Evolutionary conservation across 1,139 yeast species (phyloP), one percentile per base, ranked within the genome.

Genomic region (Nadsonia commutata): DNA sequence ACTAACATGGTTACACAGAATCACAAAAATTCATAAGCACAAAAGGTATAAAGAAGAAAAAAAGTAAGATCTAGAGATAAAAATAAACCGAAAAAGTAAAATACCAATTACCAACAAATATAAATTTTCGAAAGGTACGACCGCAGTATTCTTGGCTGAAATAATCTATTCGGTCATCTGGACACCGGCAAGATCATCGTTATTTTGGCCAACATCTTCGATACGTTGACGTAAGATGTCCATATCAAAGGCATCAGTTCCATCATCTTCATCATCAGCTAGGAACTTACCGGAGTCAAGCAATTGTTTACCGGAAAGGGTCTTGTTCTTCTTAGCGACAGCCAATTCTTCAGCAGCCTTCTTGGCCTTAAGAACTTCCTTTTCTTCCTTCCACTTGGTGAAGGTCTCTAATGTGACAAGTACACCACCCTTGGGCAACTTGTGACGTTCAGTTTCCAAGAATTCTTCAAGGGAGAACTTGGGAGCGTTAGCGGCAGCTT

Each of bases 391-490:
- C 98, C 98, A 93, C 56, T 72, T 72, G 38, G 72, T 72, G 62
- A 93, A 93, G n/a, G 86, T 62, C 48, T 81, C 88, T 36, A 76
- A 67, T 1, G 94, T 88, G 49, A 93, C 86, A 23, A 97, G 96
- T 2, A 96, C 88, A 57, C 86, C 72, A 43, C 76, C 72, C 46
- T 73, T 66, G 55, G 94, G 94, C 58, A 93, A 70, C 58, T 78
- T 80, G 51, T 77, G 81, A 66, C 97, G 79, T 65, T 90, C 98
- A 47, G 93, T 76, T 60, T 93, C 98, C 52, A 93, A 76, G 61
- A 90, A 90, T 51, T 93, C 98, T 64, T 93, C 99, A 55, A 93
- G 70, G 1, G 97, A 84, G 56, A 93, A 83, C 67, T 81, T 80
- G 44, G 95, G 95, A 56, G 84, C 86, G 47, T 75, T 71, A 43